phyloP scores from a whole-genome alignment of 78 protist genomes.

The Dictyostelium brefeldianum region DNA sequence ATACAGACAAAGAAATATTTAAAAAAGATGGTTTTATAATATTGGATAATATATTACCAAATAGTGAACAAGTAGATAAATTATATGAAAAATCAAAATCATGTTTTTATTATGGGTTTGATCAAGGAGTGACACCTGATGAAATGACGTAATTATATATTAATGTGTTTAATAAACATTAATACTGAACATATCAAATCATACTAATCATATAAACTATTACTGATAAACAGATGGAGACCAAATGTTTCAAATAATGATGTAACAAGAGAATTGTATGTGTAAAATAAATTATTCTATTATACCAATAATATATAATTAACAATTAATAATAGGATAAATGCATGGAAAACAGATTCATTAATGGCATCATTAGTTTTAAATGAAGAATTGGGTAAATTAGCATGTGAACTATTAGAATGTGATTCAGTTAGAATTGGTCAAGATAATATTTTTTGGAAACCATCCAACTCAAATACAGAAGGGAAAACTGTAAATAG shows the following conservation, averaged over 20 bases:
- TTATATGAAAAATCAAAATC: background rate
- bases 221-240: too few species aligned
- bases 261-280: constrained; percentile 8
- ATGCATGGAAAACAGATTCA: constrained; percentile 4
- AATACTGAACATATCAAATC: too few species aligned
- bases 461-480: background rate
- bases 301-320: too few species aligned
- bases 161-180: too few species aligned
- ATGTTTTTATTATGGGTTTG: background rate
- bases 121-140: background rate
- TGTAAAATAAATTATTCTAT: too few species aligned
- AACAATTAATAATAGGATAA: background rate
- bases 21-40: background rate
- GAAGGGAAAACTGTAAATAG: background rate
- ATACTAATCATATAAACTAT: too few species aligned
- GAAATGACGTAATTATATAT: background rate
- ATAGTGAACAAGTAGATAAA: background rate
- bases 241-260: constrained; percentile 10
- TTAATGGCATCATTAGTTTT: constrained; percentile 21
- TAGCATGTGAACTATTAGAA: constrained; percentile 29
- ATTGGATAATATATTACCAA: background rate
- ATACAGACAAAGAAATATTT: background rate
- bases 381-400: constrained; percentile 25
- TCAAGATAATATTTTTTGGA: constrained; percentile 68
- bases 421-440: constrained; percentile 57